These are phyloP conservation scores for Gracilariopsis chorda DNA, from an alignment of 23 red algal species.

Conservation along the genomic window DNA sequence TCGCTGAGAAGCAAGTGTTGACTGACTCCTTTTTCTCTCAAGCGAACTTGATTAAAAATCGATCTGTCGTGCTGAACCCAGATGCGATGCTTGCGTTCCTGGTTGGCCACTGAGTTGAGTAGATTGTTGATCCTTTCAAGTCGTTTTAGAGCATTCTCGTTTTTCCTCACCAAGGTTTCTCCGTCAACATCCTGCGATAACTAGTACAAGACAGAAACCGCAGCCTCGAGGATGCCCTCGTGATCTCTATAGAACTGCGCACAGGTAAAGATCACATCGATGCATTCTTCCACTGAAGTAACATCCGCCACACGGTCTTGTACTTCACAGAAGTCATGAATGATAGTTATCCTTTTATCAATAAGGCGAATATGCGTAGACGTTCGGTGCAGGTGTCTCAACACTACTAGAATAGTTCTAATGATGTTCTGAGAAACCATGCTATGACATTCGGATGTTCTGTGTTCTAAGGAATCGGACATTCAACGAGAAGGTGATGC, in stretches of 20 bases:
- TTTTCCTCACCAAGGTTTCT: neutral
- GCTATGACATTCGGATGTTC: neutral
- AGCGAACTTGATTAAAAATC: neutral
- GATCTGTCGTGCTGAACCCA: neutral
- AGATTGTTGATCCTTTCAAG: neutral
- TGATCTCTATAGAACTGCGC: conserved; percentile 39
- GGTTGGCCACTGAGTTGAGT: neutral
- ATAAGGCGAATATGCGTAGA: neutral
- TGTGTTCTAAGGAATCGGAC: neutral
- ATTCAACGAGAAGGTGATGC: neutral
- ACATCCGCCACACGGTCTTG: conserved; percentile 4
- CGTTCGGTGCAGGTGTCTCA: conserved; percentile 2
- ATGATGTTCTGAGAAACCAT: conserved; percentile 42
- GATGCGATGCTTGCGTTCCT: neutral
- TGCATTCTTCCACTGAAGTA: conserved; percentile 23
- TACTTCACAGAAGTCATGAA: conserved; percentile 29
- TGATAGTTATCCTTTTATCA: conserved; percentile 11
- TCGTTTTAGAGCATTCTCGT: neutral
- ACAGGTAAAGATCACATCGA: conserved; percentile 32
- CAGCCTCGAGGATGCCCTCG: neutral
- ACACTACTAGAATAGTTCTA: conserved; percentile 15
- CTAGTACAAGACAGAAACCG: neutral
- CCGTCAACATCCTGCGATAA: neutral
- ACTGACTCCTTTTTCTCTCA: neutral
- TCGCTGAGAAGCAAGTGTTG: neutral